Conservation (phyloP, 371 early-diverging fungal genomes). For the Lichtheimia hyalospora region DNA sequence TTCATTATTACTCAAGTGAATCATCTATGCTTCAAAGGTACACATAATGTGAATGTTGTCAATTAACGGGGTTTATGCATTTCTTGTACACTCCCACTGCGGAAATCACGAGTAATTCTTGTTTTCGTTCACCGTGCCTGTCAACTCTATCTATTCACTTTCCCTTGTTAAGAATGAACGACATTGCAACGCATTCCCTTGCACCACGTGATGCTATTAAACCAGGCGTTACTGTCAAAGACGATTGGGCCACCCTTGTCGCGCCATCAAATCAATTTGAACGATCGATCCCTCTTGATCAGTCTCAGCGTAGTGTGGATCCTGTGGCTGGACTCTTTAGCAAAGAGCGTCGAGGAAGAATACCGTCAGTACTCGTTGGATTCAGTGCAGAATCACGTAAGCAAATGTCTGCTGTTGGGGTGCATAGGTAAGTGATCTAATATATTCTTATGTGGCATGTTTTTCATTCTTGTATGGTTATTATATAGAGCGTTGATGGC, state of each 20-base stretch:
- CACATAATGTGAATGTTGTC: too few relatives aligned
- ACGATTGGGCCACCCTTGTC: not conserved
- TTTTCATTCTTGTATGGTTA: not conserved
- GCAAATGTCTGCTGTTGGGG: conserved; percentile 1
- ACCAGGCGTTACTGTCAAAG: not conserved
- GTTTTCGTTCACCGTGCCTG: too few relatives aligned
- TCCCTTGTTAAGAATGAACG: not conserved
- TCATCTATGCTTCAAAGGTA: too few relatives aligned
- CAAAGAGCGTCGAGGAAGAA: not conserved
- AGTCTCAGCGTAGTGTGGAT: too few relatives aligned
- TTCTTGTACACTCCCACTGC: too few relatives aligned
- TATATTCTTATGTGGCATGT: not conserved
- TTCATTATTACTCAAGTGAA: too few relatives aligned
- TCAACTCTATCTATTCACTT: too few relatives aligned
- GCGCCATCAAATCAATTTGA: not conserved
- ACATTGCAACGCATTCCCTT: not conserved
- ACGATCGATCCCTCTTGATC: not conserved
- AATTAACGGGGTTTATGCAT: too few relatives aligned
- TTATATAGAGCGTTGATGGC: not conserved
- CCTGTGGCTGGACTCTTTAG: not conserved
- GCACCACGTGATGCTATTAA: not conserved
- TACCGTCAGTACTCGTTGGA: conserved; percentile 1
- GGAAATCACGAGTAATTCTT: too few relatives aligned
- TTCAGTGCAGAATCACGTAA: not conserved
- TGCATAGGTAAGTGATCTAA: conserved; percentile 6